Base-by-base conservation (phyloP, 2,329 filamentous ascomycete species). In the Colletotrichum neosansevieriae region DNA sequence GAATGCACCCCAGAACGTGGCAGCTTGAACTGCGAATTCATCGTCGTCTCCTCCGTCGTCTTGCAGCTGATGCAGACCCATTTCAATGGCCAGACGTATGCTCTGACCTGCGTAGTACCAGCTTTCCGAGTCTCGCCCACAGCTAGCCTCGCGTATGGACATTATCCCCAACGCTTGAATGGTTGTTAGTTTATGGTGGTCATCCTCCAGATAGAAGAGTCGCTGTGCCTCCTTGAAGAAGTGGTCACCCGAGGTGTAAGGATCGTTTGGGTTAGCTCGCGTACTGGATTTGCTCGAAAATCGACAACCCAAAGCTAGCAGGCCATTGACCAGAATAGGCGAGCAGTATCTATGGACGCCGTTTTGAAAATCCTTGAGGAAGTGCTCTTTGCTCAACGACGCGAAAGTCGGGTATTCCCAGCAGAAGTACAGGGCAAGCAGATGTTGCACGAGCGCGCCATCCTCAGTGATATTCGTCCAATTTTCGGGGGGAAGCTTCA, bases 391-490 rank as follows among this genome's bases (percentile, higher is more conserved):
- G 74, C 89, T 92, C 50, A 94, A 84, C 2, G 91, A 88, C 3
- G 90, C 88, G 77, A 92, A 93, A 12, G 91, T 93, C 3, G 91
- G 90, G 75, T 94, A 92, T 71, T 91, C 88, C 87, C 91, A 93
- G 80, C 89, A 91, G 72, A 93, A 93, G 78, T 92, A 93, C 36
- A 92, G 80, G 0, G 86, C 83, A 59, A 92, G 78, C 10, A 92
- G 81, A 72, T 90, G 89, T 69, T 89, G 83, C 1, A 92, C 87
- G 34, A 92, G 83, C 12, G 76, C 79, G 12, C 81, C 73, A 71
- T 92, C 89, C 3, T 77, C 74, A 2, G 89, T 91, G 21, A 92
- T 83, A 44, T 74, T 81, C 1, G 90, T 92, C 91, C 90, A 92
- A 0, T 81, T 82, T 3, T 74, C 77, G 0, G 81, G 73, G 0